Base-by-base conservation (phyloP, 768 basidiomycete genomes). In the Lactifluus piperatus region DNA sequence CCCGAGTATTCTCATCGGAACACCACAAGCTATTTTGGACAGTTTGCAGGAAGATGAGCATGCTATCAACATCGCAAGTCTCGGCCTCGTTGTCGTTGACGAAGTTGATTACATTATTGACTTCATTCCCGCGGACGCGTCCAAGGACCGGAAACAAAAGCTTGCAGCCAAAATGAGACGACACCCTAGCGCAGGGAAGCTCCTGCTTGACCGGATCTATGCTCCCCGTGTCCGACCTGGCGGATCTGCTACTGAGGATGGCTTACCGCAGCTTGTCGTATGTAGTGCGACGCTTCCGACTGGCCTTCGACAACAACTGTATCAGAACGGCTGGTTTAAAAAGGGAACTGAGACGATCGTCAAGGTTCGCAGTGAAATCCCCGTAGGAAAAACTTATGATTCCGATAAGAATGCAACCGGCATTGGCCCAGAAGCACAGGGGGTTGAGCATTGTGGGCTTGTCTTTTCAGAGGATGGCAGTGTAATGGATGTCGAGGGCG, bases 41-140 rank as follows among this genome's bases (percentile, higher is more conserved):
- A 73, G 83, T 29, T 73, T 80, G 26, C 69, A 76, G 41, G 66
- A 69, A 54, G 77, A 81, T 47, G 65, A 75, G 1, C 65, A 71
- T 20, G 75, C 72, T 14, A 68, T 88, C 20, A 74, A 75, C 54
- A 60, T 86, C 49, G 64, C 69, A 6, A 71, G 70, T 50, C 70
- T 87, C 52, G 78, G 78, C 14, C 79, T 77, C 2, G 76, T 91
- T 48, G 82, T 83, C 36, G 81, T 90, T 55, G 88, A 91, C 63
- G 88, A 91, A 68, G 84, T 81, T 48, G 89, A 91, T 66, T 85
- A 83, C 68, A 72, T 90, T 41, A 74, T 91, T 54, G 80, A 79
- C 58, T 79, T 76, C 2, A 71, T 77, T 5, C 79, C 84, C 20
- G 69, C 67, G 58, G 76, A 76, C 67, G 67, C 74, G 32, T 76